These are phyloP conservation scores for Trypanosoma lewisi DNA, from an alignment of 208 protist species.

Conservation along the genomic window DNA sequence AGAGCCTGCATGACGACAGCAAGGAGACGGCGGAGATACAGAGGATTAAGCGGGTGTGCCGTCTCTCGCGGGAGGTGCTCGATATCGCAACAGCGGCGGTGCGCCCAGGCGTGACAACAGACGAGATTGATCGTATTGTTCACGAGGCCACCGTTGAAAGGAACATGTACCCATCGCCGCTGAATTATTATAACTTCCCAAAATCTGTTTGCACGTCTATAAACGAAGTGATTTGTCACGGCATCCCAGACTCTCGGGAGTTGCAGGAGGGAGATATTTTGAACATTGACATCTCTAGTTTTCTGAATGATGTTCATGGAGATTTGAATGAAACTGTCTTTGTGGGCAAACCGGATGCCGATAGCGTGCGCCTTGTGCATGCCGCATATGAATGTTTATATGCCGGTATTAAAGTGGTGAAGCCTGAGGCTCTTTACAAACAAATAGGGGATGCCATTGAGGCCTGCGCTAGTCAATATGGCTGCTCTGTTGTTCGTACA, in stretches of 20 bases:
- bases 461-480: conserved; percentile 55
- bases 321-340: conserved; percentile 94
- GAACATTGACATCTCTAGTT: conserved; percentile 98
- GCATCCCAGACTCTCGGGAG: conserved; percentile 95
- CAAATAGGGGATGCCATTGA: conserved; percentile 87
- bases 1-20: conserved; percentile 73
- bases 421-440: conserved; percentile 83
- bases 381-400: conserved; percentile 80
- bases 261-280: conserved; percentile 98
- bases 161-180: conserved; percentile 96
- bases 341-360: conserved; percentile 77
- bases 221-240: conserved; percentile 95
- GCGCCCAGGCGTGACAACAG: conserved; percentile 94
- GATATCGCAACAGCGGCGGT: conserved; percentile 92
- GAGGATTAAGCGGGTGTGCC: conserved; percentile 89
- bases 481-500: conserved; percentile 71
- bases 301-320: conserved; percentile 90
- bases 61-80: conserved; percentile 91
- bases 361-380: conserved; percentile 80
- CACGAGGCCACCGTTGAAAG: conserved; percentile 91
- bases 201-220: conserved; percentile 97
- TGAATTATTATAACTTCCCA: conserved; percentile 98
- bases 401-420: conserved; percentile 74
- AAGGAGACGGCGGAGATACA: conserved; percentile 70
- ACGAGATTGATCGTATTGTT: conserved; percentile 96